Evolutionary conservation across 108 stramenopile species (phyloP).

Genomic region (Cafeteria roenbergensis): DNA sequence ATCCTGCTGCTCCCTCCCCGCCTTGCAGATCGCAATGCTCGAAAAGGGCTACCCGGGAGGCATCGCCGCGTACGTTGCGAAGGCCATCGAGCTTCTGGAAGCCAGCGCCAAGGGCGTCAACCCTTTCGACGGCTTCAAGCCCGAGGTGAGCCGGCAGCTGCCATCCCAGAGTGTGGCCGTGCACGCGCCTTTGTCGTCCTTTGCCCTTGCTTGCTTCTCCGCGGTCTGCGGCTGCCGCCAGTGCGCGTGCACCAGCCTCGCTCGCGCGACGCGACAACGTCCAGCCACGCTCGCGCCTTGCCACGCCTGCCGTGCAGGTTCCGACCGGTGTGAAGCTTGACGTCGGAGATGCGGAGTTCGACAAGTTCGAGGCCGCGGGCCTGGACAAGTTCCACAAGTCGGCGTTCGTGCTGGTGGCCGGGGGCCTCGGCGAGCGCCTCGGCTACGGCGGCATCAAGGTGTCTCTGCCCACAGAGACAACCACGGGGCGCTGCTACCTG

Average conservation of each 20-base stretch:
- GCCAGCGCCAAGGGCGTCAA: conserved; percentile 72
- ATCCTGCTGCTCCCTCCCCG: too few species aligned
- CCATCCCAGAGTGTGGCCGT: too few species aligned
- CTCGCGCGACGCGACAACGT: too few species aligned
- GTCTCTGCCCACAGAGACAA: conserved; percentile 72
- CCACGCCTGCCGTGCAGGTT: too few species aligned
- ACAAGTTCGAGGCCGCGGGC: conserved; percentile 27
- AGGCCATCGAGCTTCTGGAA: conserved; percentile 64
- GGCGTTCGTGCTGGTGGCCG: conserved; percentile 47
- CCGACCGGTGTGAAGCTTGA: conserved; percentile 12
- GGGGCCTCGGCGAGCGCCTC: conserved; percentile 85
- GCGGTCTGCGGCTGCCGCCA: too few species aligned
- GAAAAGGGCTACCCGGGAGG: conserved; percentile 84
- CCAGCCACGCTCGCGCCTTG: too few species aligned
- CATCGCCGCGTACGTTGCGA: conserved; percentile 64
- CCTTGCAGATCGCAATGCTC: conserved; percentile 56
- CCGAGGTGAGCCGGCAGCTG: conserved; percentile 62
- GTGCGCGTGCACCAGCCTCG: too few species aligned
- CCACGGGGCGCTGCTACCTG: conserved; percentile 68
- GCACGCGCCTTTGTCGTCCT: too few species aligned
- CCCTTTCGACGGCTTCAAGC: conserved; percentile 80
- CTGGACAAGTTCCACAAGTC: conserved; percentile 12
- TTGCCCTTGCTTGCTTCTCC: too few species aligned
- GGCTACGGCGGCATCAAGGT: conserved; percentile 90
- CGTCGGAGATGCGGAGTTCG: conserved; percentile 24